phyloP scores from a whole-genome alignment of 2,329 filamentous ascomycete species.

The Colletotrichum musicola region DNA sequence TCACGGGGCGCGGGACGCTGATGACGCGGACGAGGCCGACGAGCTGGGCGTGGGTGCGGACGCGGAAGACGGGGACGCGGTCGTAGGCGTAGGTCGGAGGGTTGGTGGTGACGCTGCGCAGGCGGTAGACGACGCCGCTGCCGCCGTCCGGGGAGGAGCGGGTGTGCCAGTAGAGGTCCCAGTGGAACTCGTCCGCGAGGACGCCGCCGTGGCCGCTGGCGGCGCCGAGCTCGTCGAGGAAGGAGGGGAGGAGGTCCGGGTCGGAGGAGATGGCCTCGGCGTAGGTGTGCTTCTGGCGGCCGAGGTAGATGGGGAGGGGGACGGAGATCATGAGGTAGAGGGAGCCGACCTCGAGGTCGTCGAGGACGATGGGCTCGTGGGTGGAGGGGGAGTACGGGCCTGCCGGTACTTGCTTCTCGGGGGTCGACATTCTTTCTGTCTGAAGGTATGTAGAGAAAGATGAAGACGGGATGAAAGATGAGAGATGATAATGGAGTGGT shows the following conservation, averaged over 20 bases:
- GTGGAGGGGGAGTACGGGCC: conserved; percentile 24
- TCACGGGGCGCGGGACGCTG: conserved; percentile 39
- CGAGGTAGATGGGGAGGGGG: conserved; percentile 30
- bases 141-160: conserved; percentile 40
- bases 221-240: conserved; percentile 41
- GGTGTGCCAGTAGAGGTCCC: conserved; percentile 53
- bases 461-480: too few species aligned
- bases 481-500: neutral
- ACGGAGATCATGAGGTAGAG: conserved; percentile 39
- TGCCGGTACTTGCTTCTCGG: neutral
- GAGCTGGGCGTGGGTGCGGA: conserved; percentile 41
- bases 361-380: conserved; percentile 3
- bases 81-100: conserved; percentile 23
- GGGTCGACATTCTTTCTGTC: neutral
- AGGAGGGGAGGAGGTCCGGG: conserved; percentile 31
- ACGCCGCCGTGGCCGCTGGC: conserved; percentile 27
- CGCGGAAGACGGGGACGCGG: conserved; percentile 11
- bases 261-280: conserved; percentile 14
- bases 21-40: conserved; percentile 49
- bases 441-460: neutral
- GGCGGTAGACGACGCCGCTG: conserved; percentile 32
- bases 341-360: conserved; percentile 22
- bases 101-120: conserved; percentile 3
- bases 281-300: conserved; percentile 22
- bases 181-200: conserved; percentile 49